These are phyloP conservation scores for Penicillium aurantiogriseum DNA, from an alignment of 2,329 filamentous ascomycete species.

Conservation along the genomic window DNA sequence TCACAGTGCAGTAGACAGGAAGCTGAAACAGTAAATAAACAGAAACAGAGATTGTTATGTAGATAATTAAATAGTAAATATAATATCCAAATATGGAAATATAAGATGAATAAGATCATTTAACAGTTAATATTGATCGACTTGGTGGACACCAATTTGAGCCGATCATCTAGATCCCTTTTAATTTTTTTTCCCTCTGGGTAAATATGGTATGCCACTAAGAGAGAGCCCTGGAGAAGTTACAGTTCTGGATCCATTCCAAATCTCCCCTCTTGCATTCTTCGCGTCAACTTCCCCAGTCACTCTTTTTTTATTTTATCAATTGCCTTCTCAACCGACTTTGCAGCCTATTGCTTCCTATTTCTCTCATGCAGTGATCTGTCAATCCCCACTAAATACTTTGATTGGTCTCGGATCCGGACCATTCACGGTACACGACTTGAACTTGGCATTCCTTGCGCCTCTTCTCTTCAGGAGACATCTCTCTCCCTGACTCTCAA, in stretches of 20 bases:
- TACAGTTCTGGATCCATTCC: slow-evolving; percentile 10
- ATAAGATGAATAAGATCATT: neutral
- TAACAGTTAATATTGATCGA: slow-evolving; percentile 10
- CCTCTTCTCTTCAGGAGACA: slow-evolving; percentile 5
- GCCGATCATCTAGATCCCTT: slow-evolving; percentile 25
- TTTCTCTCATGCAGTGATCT: slow-evolving; percentile 1
- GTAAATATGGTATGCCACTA: slow-evolving; percentile 12
- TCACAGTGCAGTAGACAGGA: neutral
- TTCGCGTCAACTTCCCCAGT: slow-evolving; percentile 8
- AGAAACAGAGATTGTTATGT: neutral
- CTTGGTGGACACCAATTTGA: slow-evolving; percentile 15
- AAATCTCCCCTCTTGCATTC: slow-evolving; percentile 15
- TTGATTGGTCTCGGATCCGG: neutral
- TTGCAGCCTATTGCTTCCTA: slow-evolving; percentile 2
- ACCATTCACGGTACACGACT: neutral
- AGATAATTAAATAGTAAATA: neutral
- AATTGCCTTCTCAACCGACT: neutral
- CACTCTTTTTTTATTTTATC: neutral
- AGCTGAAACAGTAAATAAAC: neutral
- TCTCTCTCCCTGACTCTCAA: neutral
- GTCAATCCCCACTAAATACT: neutral
- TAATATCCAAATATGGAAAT: neutral
- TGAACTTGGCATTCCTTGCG: neutral
- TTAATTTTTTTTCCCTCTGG: slow-evolving; percentile 5
- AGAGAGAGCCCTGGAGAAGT: neutral